Evolutionary conservation across 768 basidiomycete species (phyloP).

Genomic region (Hypholoma fasciculare): DNA sequence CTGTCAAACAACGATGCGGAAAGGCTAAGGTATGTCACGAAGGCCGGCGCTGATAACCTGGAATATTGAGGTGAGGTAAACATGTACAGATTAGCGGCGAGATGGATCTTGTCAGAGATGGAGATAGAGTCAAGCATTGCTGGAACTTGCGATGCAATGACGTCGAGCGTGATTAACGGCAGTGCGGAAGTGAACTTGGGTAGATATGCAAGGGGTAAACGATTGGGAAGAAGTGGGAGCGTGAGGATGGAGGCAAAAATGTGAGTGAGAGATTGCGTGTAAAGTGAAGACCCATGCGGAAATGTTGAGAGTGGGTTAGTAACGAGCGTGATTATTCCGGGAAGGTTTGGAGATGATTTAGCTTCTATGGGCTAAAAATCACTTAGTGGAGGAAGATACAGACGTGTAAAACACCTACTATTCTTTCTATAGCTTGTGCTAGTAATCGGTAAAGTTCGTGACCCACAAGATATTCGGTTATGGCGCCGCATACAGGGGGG

Average conservation of each 20-base stretch:
- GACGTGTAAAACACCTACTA: slow-evolving; percentile 42
- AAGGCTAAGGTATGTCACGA: slow-evolving; percentile 56
- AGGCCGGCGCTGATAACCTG: slow-evolving; percentile 40
- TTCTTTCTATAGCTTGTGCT: slow-evolving; percentile 38
- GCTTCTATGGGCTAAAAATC: slow-evolving; percentile 51
- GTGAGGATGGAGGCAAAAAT: slow-evolving; percentile 62
- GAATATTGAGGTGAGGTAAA: slow-evolving; percentile 66
- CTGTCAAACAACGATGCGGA: slow-evolving; percentile 49
- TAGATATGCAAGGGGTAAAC: slow-evolving; percentile 61
- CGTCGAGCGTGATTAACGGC: slow-evolving; percentile 45
- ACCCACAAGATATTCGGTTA: slow-evolving; percentile 46
- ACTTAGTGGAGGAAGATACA: not conserved
- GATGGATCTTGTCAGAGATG: slow-evolving; percentile 46
- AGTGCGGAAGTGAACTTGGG: slow-evolving; percentile 64
- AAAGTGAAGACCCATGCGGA: slow-evolving; percentile 20
- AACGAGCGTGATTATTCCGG: slow-evolving; percentile 34
- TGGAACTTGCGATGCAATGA: slow-evolving; percentile 21
- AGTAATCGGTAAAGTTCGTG: slow-evolving; percentile 49
- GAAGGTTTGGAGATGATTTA: slow-evolving; percentile 54
- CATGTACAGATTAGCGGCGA: slow-evolving; percentile 70
- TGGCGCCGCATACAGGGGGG: slow-evolving; percentile 25
- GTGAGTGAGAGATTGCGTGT: slow-evolving; percentile 33
- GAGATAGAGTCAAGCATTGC: slow-evolving; percentile 28
- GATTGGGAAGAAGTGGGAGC: slow-evolving; percentile 78
- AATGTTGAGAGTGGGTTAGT: slow-evolving; percentile 19